Evolutionary conservation across 2,329 filamentous ascomycete genomes (phyloP).

Genomic region (Taxawa tesnikishii): DNA sequence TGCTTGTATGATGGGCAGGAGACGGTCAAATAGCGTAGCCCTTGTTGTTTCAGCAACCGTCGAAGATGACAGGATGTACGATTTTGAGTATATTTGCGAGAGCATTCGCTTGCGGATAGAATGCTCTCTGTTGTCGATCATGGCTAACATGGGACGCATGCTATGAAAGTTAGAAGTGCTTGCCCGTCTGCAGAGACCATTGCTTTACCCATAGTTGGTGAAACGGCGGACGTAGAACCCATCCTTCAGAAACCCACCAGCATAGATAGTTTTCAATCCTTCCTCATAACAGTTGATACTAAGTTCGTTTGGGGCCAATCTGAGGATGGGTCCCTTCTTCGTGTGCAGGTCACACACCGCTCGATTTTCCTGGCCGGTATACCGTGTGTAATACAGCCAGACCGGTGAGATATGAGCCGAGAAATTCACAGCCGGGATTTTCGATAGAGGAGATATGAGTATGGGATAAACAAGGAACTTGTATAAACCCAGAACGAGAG

Average conservation of each 20-base stretch:
- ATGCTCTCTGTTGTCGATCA: slow-evolving; percentile 47
- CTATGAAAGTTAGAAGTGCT: no score
- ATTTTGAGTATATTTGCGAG: slow-evolving; percentile 68
- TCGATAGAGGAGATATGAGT: slow-evolving; percentile 48
- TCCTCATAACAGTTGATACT: slow-evolving; percentile 53
- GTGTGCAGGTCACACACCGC: slow-evolving; percentile 47
- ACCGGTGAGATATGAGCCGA: slow-evolving; percentile 44
- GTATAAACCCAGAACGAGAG: neutral
- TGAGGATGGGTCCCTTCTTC: slow-evolving; percentile 45
- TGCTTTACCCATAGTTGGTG: slow-evolving; percentile 56
- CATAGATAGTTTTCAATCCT: slow-evolving; percentile 51
- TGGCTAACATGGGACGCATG: slow-evolving; percentile 55
- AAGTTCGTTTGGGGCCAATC: slow-evolving; percentile 50
- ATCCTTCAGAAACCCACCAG: slow-evolving; percentile 58
- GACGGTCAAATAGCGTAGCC: neutral
- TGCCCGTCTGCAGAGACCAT: no score
- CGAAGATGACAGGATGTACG: slow-evolving; percentile 48
- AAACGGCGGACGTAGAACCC: slow-evolving; percentile 61
- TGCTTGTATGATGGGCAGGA: neutral
- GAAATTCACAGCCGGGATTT: slow-evolving; percentile 55
- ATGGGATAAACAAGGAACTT: slow-evolving; percentile 1
- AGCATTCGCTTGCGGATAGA: slow-evolving; percentile 60
- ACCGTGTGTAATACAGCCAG: slow-evolving; percentile 55
- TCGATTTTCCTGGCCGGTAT: slow-evolving; percentile 44
- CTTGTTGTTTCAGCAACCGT: slow-evolving; percentile 36